A percentile compares a stretch with the other conserved stretches of the same genome.
Evolutionary conservation across 148 eudicot species (phyloP).

Genomic region (Rhododendron williamsianum): DNA sequence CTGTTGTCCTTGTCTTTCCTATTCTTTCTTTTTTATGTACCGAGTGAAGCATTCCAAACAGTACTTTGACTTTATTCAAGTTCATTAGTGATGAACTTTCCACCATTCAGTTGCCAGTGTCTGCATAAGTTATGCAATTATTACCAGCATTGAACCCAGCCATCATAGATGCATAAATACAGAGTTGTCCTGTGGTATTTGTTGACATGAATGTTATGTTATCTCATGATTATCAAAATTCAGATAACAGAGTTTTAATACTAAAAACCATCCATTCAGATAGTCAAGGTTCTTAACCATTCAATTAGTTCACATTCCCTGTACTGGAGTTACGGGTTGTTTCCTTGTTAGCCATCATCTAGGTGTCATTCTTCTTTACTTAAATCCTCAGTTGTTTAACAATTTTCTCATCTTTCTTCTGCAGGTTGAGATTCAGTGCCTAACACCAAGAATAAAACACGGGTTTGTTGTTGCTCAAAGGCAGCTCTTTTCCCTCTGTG

Average conservation of each 20-base stretch:
- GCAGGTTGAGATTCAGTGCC: constrained; percentile 72
- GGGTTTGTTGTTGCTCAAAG: constrained; percentile 31
- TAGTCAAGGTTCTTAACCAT: background rate
- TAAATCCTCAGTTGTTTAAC: background rate
- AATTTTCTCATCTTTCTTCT: constrained; percentile 9
- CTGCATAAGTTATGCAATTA: background rate
- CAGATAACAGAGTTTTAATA: background rate
- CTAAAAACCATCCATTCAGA: background rate
- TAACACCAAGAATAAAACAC: constrained; percentile 43
- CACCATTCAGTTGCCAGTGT: background rate
- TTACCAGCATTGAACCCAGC: background rate
- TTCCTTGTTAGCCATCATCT: background rate
- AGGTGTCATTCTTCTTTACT: background rate
- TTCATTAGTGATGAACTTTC: background rate
- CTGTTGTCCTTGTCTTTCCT: background rate
- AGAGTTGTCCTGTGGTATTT: background rate
- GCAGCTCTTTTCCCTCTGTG: background rate
- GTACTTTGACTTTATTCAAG: constrained; percentile 1
- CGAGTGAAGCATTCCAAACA: background rate
- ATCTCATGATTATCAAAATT: background rate
- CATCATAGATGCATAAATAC: too few species aligned
- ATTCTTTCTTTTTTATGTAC: background rate
- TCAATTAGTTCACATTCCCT: background rate
- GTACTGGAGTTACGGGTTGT: background rate
- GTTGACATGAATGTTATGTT: background rate